Percentiles rank a stretch among this genome's conserved stretches.
Evolutionary conservation across 2,329 filamentous ascomycete species (phyloP).

Genomic region (Cryoendolithus antarcticus): DNA sequence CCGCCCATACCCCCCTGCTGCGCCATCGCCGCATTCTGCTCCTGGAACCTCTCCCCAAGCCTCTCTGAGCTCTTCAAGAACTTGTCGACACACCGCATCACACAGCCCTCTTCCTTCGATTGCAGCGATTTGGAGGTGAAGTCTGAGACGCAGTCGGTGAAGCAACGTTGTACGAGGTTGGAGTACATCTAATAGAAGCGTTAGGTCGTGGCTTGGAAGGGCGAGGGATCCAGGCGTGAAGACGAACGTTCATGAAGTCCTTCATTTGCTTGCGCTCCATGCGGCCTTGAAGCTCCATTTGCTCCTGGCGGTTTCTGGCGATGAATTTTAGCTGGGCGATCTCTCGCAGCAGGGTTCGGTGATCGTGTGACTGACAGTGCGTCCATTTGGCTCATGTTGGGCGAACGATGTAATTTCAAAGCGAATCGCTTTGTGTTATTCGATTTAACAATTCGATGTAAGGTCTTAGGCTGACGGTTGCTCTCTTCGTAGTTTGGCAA

Average conservation of each 20-base stretch:
- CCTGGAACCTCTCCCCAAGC: conserved; percentile 79
- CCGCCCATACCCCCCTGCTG: conserved; percentile 39
- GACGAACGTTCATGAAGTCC: conserved; percentile 80
- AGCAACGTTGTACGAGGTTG: conserved; percentile 75
- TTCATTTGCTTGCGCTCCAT: conserved; percentile 98
- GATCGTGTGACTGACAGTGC: conserved; percentile 9
- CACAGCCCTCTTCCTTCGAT: conserved; percentile 77
- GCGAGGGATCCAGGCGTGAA: not conserved
- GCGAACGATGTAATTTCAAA: not conserved
- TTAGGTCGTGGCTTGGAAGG: not conserved
- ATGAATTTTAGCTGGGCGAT: not conserved
- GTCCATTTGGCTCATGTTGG: conserved; percentile 21
- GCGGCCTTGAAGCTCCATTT: conserved; percentile 83
- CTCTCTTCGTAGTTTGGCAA: too few species aligned
- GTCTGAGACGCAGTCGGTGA: conserved; percentile 93
- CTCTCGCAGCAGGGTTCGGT: not conserved
- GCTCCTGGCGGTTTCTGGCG: conserved; percentile 40
- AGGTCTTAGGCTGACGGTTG: too few species aligned
- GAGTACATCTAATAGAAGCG: conserved; percentile 49
- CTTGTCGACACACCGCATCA: conserved; percentile 92
- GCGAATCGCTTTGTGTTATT: too few species aligned
- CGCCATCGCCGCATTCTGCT: conserved; percentile 57
- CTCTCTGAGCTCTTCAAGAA: conserved; percentile 85
- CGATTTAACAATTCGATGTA: too few species aligned
- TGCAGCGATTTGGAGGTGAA: conserved; percentile 95